Evolutionary conservation across 2,329 filamentous ascomycete species (phyloP).

Genomic region (Exophiala bonariae): DNA sequence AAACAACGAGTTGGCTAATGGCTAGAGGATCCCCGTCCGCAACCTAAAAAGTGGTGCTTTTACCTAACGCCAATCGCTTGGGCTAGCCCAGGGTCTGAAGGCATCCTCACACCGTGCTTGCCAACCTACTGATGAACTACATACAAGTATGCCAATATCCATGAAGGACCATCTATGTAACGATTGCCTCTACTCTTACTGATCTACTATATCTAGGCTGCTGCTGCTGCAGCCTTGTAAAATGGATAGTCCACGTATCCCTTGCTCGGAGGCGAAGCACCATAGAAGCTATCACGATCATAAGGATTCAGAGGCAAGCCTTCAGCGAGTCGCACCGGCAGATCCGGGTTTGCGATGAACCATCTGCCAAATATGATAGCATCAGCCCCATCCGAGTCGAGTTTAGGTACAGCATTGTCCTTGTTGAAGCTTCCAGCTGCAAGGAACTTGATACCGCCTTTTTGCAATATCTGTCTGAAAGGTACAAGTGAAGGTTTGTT

Average conservation of each 20-base stretch:
- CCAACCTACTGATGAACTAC: too few species aligned
- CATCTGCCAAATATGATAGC: conserved; percentile 49
- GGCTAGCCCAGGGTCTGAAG: too few species aligned
- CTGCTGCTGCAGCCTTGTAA: conserved; percentile 21
- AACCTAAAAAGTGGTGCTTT: too few species aligned
- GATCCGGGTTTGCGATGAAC: conserved; percentile 52
- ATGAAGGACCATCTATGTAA: too few species aligned
- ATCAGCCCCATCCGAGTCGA: conserved; percentile 51
- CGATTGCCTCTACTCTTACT: not conserved
- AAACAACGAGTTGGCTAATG: too few species aligned
- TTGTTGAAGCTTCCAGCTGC: conserved; percentile 55
- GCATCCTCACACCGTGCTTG: too few species aligned
- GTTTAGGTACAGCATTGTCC: conserved; percentile 50
- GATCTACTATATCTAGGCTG: conserved; percentile 3
- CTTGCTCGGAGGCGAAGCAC: conserved; percentile 22
- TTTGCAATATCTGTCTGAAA: conserved; percentile 44
- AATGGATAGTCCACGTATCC: conserved; percentile 30
- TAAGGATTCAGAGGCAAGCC: conserved; percentile 26
- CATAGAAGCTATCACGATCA: conserved; percentile 17
- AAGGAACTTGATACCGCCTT: conserved; percentile 40
- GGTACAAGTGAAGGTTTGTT: conserved; percentile 36
- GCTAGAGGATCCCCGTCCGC: too few species aligned
- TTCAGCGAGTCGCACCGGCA: conserved; percentile 44
- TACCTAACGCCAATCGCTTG: too few species aligned
- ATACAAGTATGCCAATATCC: too few species aligned